Percentiles rank a stretch among this genome's conserved stretches.
Conservation (phyloP, 2,329 filamentous ascomycete genomes). For the Seiridium cupressi region DNA sequence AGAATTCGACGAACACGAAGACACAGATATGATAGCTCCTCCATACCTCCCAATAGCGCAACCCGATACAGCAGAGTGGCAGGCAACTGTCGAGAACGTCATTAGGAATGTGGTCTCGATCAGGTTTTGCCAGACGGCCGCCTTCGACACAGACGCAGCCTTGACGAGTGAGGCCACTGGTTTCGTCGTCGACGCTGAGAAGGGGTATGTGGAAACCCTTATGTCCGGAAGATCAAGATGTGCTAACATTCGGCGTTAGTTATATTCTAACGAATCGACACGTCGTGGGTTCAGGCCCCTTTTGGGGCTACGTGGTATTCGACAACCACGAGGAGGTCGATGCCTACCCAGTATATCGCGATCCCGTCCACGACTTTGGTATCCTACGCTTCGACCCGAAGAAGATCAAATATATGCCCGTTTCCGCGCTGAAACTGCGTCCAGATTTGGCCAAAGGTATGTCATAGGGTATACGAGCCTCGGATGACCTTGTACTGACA, state of each 20-base stretch:
- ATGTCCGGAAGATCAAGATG: background rate
- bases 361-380: conserved; percentile 97
- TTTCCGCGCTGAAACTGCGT: conserved; percentile 74
- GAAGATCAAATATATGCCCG: conserved; percentile 94
- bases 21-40: conserved; percentile 38
- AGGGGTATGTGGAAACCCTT: conserved; percentile 57
- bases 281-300: conserved; percentile 91
- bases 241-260: conserved; percentile 25
- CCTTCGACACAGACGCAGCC: conserved; percentile 95
- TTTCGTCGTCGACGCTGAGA: conserved; percentile 94
- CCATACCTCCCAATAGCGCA: conserved; percentile 32
- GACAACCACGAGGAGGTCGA: conserved; percentile 98
- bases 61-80: conserved; percentile 80
- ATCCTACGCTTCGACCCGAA: conserved; percentile 95
- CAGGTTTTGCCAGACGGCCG: conserved; percentile 95
- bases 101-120: conserved; percentile 98
- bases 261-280: conserved; percentile 88
- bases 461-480: conserved; percentile 15
- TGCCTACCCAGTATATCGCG: conserved; percentile 93
- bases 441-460: conserved; percentile 77
- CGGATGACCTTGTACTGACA: background rate
- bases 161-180: conserved; percentile 94
- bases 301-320: conserved; percentile 98
- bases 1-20: conserved; percentile 37
- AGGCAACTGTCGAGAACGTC: conserved; percentile 90